These are phyloP conservation scores for Aspergillus transmontanensis DNA, from an alignment of 2,329 filamentous ascomycete species.

Conservation along the genomic window DNA sequence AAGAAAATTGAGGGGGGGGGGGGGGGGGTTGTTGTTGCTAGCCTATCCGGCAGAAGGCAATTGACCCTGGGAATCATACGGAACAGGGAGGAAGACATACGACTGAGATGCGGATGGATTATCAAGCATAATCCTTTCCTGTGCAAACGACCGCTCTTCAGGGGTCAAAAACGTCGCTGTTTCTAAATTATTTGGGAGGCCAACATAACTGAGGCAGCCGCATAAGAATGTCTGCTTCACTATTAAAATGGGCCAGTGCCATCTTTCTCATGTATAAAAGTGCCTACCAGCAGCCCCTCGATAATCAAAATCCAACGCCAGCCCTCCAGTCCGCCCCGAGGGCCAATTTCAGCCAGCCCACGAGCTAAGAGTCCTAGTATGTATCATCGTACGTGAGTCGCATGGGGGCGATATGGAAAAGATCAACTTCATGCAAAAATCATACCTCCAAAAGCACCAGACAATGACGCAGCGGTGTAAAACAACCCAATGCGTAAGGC, in stretches of 20 bases:
- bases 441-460: slow-evolving; percentile 63
- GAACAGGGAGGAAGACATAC: slow-evolving; percentile 21
- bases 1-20: too few species aligned
- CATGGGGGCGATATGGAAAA: background rate
- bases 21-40: background rate
- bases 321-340: slow-evolving; percentile 54
- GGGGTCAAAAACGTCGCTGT: slow-evolving; percentile 57
- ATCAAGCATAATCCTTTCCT: slow-evolving; percentile 48
- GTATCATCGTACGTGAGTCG: background rate
- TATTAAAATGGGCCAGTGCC: background rate
- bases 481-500: slow-evolving; percentile 67
- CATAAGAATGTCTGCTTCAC: slow-evolving; percentile 54
- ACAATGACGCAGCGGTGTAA: slow-evolving; percentile 67
- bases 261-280: background rate
- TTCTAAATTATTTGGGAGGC: slow-evolving; percentile 59
- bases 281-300: slow-evolving; percentile 51
- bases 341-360: slow-evolving; percentile 62
- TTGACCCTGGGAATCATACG: background rate
- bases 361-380: slow-evolving; percentile 58
- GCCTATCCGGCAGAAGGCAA: background rate
- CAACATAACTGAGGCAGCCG: slow-evolving; percentile 54
- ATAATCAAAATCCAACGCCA: slow-evolving; percentile 68
- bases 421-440: background rate
- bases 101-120: slow-evolving; percentile 28
- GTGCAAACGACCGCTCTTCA: slow-evolving; percentile 55